Conservation (phyloP, 148 eudicot species). For the Chenopodium berlandieri region DNA sequence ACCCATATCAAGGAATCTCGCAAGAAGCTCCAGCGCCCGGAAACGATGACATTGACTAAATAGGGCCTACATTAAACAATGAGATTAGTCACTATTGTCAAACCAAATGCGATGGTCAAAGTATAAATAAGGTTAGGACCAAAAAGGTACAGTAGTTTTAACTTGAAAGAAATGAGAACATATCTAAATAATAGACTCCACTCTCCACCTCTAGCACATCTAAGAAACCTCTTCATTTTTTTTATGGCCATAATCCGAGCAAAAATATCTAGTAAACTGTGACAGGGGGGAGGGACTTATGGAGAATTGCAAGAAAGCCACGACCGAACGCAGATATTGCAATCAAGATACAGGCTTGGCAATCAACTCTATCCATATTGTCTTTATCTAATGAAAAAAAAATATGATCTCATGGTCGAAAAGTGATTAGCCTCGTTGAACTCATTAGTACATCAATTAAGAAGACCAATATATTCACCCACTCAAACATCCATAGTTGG, state of each 20-base stretch:
- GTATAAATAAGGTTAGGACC: background rate
- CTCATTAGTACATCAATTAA: background rate
- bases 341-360: too few relatives aligned
- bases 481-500: background rate
- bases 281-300: too few relatives aligned
- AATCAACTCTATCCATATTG: too few relatives aligned
- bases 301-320: too few relatives aligned
- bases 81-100: background rate
- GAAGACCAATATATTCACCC: background rate
- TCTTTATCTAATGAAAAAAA: too few relatives aligned
- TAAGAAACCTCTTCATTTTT: background rate
- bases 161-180: background rate
- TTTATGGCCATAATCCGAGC: background rate
- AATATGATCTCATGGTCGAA: background rate
- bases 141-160: background rate
- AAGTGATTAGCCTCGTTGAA: too few relatives aligned
- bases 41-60: slow-evolving; percentile 94
- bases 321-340: too few relatives aligned
- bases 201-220: background rate
- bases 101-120: background rate
- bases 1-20: slow-evolving; percentile 98
- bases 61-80: slow-evolving; percentile 51
- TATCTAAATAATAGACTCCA: background rate
- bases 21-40: slow-evolving; percentile 95
- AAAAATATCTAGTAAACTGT: background rate